Conservation (phyloP, 1,284 basidiomycete genomes). For the Boletus sp. region DNA sequence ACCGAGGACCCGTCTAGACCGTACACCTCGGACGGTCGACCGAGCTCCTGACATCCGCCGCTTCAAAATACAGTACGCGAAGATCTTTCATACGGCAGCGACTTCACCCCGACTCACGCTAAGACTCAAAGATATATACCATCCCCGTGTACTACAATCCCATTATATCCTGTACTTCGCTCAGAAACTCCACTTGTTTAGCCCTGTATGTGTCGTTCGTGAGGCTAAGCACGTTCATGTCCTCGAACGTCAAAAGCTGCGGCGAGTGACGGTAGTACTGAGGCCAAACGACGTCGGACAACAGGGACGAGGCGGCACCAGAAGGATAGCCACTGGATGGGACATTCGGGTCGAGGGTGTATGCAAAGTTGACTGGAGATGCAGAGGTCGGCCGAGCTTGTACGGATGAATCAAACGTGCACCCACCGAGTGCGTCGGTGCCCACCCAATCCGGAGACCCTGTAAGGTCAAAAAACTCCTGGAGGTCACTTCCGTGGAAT, state of each 20-base stretch:
- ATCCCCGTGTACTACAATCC: no score
- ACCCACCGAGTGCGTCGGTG: conserved; percentile 16
- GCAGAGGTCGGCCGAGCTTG: background rate
- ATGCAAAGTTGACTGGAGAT: conserved; percentile 17
- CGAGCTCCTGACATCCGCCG: no score
- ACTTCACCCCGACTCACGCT: no score
- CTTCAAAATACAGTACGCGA: no score
- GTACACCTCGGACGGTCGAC: no score
- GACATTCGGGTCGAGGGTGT: conserved; percentile 14
- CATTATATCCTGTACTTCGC: background rate
- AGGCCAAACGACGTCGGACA: conserved; percentile 6
- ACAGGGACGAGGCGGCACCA: background rate
- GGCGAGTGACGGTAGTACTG: background rate
- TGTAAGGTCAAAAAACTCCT: conserved; percentile 18
- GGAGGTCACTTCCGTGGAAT: conserved; percentile 14
- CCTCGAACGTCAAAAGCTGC: background rate
- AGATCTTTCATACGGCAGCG: no score
- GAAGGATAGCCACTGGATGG: conserved; percentile 1
- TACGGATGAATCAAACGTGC: background rate
- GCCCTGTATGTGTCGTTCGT: background rate
- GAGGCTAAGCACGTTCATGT: background rate
- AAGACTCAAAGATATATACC: no score
- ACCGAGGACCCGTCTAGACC: no score
- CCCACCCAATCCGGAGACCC: conserved; percentile 17
- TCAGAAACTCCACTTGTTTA: background rate